Base-by-base conservation (phyloP, 2,329 filamentous ascomycete genomes). In the Epichloe sylvatica region DNA sequence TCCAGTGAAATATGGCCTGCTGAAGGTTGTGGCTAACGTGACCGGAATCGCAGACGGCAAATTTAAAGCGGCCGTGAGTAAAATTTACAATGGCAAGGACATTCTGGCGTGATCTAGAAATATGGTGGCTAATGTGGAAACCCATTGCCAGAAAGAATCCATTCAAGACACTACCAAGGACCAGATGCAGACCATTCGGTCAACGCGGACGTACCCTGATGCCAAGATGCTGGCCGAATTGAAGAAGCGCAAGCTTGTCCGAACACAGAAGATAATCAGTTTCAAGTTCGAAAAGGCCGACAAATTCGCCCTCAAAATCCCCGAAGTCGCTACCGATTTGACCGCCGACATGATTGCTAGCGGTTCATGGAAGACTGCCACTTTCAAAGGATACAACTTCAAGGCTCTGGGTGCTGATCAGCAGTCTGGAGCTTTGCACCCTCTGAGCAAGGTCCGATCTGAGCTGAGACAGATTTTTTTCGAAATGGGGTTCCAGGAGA, bases 391-490 rank as follows among this genome's bases (percentile, higher is more conserved):
- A 2, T 79, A 78, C 38, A 81, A 84, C 58, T 89, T 95, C 75
- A 94, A 90, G 80, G 60, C 62, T 35, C 69, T 82, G 36, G 80
- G 80, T 21, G 71, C 75, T 3, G 76, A 80, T 57, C 79, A 82
- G 64, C 71, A 75, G 54, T 71, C 79, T 13, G 79, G 80, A 47
- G 76, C 79, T 13, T 67, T 77, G 62, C 84, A 76, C 63, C 81
- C 83, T 62, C 72, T 98, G 57, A 96, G 89, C 72, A 97, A 97
- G 74, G 91, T 97, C 60, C 84, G 92, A 59, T 80, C 87, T 60
- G 92, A 97, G 70, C 95, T 98, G 77, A 78, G 92, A 51, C 86
- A 92, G 64, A 96, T 98, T 64, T 98, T 98, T 81, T 97, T 98
- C 70, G 89, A 95, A 66, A 94, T 95, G 83, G 92, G 91, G 48